Evolutionary conservation across 495 filamentous ascomycete species (phyloP), one percentile per base, ranked within the genome.

Genomic region (Hapsidospora chrysogenum): DNA sequence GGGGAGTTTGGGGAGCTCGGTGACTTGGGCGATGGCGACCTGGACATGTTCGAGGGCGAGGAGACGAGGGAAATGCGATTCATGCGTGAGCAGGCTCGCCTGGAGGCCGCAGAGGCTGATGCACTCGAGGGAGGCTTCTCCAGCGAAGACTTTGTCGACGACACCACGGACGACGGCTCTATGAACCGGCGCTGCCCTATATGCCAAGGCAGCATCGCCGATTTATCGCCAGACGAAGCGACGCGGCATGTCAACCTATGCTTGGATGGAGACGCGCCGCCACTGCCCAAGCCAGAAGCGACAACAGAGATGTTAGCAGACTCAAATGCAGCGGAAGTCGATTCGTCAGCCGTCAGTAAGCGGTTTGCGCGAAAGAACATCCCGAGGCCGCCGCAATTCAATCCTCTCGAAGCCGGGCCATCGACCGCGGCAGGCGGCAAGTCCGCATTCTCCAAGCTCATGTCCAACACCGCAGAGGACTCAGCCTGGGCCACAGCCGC

Each of bases 391-490:
- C 79, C 74, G 2, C 85, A 92, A 51, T 60, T 64, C 11, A 84
- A 78, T 44, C 85, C 85, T 9, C 78, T 80, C 41, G 56, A 60
- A 6, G 46, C 78, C 8, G 67, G 57, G 17, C 6, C 23, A 26
- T 41, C 54, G 4, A 37, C 54, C 1, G 41, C 47, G 9, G 43
- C 42, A 11, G 20, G 49, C 17, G 47, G 61, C 33, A 48, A 47
- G 11, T 87, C 85, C 0, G 87, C 85, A 1, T 96, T 96, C 44
- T 76, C 82, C 9, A 89, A 82, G 50, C 60, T 96, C 27, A 95
- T 96, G 87, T 76, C 83, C 4, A 71, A 73, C 7, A 83, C 92
- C 51, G 80, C 80, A 15, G 89, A 95, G 59, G 78, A 94, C 51
- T 64, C 71, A 0, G 89, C 89, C 2, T 96, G 92, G 92, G 74